Conservation (phyloP, 192 early-diverging fungal species). For the Dimargaris cristalligena region DNA sequence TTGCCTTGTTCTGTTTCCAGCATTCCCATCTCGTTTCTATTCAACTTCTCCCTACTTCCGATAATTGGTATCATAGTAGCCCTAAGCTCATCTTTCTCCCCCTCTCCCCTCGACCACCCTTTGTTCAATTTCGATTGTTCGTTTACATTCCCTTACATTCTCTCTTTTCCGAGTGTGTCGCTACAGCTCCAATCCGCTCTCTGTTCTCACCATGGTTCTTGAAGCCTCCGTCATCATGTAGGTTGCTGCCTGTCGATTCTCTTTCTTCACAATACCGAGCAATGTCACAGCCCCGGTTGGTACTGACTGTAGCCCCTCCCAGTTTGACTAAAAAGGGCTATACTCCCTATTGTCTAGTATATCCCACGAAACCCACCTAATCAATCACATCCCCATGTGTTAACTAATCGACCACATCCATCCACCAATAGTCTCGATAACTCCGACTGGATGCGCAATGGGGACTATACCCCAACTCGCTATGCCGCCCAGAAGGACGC, state of each 20-base stretch:
- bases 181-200: background rate
- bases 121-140: background rate
- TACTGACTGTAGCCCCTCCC: no score
- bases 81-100: background rate
- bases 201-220: constrained; percentile 52
- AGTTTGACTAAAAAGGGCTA: background rate
- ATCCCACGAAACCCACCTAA: background rate
- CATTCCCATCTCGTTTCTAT: no score
- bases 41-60: no score
- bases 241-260: constrained; percentile 15
- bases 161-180: background rate
- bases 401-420: background rate
- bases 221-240: constrained; percentile 86
- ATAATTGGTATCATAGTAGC: no score
- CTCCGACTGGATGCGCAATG: constrained; percentile 98
- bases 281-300: no score
- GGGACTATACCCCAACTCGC: constrained; percentile 89
- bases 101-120: background rate
- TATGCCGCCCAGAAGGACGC: constrained; percentile 88
- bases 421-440: constrained; percentile 56
- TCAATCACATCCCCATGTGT: background rate
- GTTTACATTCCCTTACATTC: background rate
- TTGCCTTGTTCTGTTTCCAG: no score
- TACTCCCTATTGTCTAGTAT: background rate
- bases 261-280: no score